phyloP scores from a whole-genome alignment of 2,329 filamentous ascomycete genomes.

The Pseudopyricularia cyperi region DNA sequence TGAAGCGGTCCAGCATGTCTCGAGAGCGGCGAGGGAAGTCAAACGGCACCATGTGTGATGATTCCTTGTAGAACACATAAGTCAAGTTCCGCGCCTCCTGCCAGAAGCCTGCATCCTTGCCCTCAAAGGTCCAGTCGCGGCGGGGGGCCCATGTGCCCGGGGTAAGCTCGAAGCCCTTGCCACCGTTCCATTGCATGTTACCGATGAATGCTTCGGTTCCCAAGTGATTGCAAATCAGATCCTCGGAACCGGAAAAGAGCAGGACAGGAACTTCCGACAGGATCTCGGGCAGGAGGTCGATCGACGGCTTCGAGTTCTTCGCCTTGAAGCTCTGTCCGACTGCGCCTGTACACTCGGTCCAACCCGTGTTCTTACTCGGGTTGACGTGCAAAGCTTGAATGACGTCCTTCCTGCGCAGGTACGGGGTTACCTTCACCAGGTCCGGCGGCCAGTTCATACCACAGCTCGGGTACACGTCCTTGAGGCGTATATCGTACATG shows the following conservation, averaged over 20 bases:
- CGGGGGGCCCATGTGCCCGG: constrained; percentile 87
- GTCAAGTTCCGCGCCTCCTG: constrained; percentile 91
- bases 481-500: constrained; percentile 92
- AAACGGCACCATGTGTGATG: constrained; percentile 96
- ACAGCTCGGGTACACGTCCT: constrained; percentile 68
- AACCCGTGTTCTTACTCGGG: constrained; percentile 68
- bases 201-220: constrained; percentile 86
- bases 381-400: constrained; percentile 70
- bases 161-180: constrained; percentile 77
- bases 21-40: constrained; percentile 75
- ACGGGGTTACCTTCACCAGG: constrained; percentile 62
- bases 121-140: constrained; percentile 88
- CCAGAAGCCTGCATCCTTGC: constrained; percentile 76
- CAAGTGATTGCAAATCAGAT: constrained; percentile 93
- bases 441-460: constrained; percentile 99
- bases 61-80: constrained; percentile 90
- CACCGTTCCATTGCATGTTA: constrained; percentile 84
- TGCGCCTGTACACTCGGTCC: constrained; percentile 77
- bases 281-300: constrained; percentile 64
- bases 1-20: constrained; percentile 96
- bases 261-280: constrained; percentile 66
- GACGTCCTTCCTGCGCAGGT: constrained; percentile 74
- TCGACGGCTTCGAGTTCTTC: constrained; percentile 56
- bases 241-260: constrained; percentile 85
- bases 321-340: constrained; percentile 63